phyloP scores from a whole-genome alignment of 768 basidiomycete species.

The Mycena amicta region DNA sequence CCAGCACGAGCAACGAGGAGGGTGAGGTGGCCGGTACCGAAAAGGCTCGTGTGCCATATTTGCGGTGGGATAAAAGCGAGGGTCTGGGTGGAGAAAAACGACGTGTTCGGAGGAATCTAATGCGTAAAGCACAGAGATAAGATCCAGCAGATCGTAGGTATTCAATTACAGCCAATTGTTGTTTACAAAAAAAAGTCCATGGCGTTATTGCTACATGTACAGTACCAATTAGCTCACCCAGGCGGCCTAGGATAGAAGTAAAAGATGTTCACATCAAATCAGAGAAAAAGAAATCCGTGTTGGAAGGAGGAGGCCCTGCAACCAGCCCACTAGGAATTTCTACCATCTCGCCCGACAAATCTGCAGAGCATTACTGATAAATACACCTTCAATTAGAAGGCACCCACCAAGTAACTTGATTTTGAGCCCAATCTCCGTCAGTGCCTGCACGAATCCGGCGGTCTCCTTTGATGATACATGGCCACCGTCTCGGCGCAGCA shows the following conservation, averaged over 20 bases:
- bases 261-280: too few species aligned
- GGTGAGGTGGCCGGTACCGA: slow-evolving; percentile 51
- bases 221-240: too few species aligned
- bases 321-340: slow-evolving; percentile 82
- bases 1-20: slow-evolving; percentile 34
- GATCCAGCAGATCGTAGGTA: background rate
- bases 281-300: slow-evolving; percentile 86
- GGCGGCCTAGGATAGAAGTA: too few species aligned
- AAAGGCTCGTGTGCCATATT: slow-evolving; percentile 65
- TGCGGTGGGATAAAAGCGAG: slow-evolving; percentile 74
- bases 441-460: slow-evolving; percentile 78
- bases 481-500: slow-evolving; percentile 79
- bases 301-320: slow-evolving; percentile 77
- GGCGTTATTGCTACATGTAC: too few species aligned
- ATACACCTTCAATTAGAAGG: background rate
- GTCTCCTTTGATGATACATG: slow-evolving; percentile 87
- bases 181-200: too few species aligned
- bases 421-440: slow-evolving; percentile 91
- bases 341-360: slow-evolving; percentile 86
- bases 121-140: slow-evolving; percentile 78
- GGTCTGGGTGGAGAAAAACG: slow-evolving; percentile 74
- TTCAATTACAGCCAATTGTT: slow-evolving; percentile 16
- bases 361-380: slow-evolving; percentile 38
- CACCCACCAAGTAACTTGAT: slow-evolving; percentile 82
- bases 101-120: slow-evolving; percentile 81